Percentiles rank a stretch among this genome's conserved stretches.
These are phyloP conservation scores for Colletotrichum abscissum DNA, from an alignment of 2,329 filamentous ascomycete species.

Conservation along the genomic window DNA sequence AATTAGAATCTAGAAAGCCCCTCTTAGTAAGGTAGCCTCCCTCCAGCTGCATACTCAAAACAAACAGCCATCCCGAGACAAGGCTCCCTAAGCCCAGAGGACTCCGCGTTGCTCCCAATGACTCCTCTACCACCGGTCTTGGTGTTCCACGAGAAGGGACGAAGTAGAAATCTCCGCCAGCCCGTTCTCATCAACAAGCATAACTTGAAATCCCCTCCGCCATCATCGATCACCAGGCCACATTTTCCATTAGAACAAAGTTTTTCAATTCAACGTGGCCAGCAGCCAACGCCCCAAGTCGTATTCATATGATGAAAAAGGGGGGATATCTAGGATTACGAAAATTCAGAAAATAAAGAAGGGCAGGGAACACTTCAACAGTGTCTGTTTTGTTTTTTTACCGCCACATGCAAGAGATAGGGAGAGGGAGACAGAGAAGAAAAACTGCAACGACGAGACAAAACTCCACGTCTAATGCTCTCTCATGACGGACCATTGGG, in stretches of 20 bases:
- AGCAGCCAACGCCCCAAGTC: not conserved
- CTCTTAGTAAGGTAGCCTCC: no score
- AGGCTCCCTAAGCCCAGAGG: no score
- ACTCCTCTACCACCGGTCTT: no score
- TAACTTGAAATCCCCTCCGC: no score
- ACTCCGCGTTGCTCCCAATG: no score
- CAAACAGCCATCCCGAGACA: no score
- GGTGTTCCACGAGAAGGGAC: no score
- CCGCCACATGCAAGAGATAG: not conserved
- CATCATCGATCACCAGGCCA: not conserved
- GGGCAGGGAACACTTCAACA: not conserved
- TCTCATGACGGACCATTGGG: not conserved
- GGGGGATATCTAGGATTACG: constrained; percentile 14
- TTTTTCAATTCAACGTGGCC: not conserved
- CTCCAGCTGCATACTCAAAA: no score
- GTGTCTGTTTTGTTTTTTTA: not conserved
- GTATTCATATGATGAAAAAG: constrained; percentile 14
- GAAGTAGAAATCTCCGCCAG: no score
- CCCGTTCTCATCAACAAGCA: not conserved
- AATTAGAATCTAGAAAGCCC: no score
- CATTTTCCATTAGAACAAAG: not conserved
- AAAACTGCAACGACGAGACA: not conserved
- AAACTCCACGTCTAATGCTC: not conserved
- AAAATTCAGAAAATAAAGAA: not conserved
- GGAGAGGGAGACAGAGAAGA: not conserved